A percentile compares a stretch with the other conserved stretches of the same genome.
Evolutionary conservation across 1,284 basidiomycete genomes (phyloP).

Genomic region (Lentinus polychrous): DNA sequence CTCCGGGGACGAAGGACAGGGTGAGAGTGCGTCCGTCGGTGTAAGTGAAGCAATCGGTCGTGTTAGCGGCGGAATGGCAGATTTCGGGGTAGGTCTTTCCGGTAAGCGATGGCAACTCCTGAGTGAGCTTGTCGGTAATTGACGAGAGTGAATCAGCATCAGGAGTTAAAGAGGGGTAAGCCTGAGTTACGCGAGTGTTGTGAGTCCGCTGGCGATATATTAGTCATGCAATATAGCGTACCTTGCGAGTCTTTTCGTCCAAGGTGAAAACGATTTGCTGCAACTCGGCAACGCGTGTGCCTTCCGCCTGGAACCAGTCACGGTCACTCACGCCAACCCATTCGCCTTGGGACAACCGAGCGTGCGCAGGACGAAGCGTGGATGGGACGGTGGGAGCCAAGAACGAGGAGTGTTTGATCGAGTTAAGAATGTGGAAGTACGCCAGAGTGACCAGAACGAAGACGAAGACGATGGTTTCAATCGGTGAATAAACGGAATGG

Average conservation of each 20-base stretch:
- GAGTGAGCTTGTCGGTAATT: constrained; percentile 40
- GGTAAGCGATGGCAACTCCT: constrained; percentile 33
- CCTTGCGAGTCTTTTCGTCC: constrained; percentile 31
- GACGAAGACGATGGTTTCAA: constrained; percentile 85
- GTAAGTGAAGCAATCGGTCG: constrained; percentile 35
- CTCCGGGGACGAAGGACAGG: constrained; percentile 47
- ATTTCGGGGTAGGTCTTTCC: constrained; percentile 27
- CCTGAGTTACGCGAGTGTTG: constrained; percentile 13
- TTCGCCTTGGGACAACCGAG: constrained; percentile 40
- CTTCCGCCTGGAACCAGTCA: constrained; percentile 38
- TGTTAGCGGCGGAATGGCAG: constrained; percentile 23
- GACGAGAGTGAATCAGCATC: constrained; percentile 34
- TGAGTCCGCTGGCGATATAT: background rate
- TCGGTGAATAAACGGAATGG: constrained; percentile 60
- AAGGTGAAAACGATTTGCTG: constrained; percentile 59
- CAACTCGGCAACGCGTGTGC: constrained; percentile 44
- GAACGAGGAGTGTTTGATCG: constrained; percentile 74
- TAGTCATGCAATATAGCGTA: constrained; percentile 17
- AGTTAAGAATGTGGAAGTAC: constrained; percentile 87
- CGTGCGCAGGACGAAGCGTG: constrained; percentile 46
- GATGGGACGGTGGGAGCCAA: constrained; percentile 46
- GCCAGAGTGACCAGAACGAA: constrained; percentile 83
- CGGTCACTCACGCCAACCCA: constrained; percentile 51
- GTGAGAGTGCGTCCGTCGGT: constrained; percentile 45
- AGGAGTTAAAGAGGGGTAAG: constrained; percentile 9